Evolutionary conservation across 2,329 filamentous ascomycete genomes (phyloP).

Genomic region (Paecilomyces fulvus): DNA sequence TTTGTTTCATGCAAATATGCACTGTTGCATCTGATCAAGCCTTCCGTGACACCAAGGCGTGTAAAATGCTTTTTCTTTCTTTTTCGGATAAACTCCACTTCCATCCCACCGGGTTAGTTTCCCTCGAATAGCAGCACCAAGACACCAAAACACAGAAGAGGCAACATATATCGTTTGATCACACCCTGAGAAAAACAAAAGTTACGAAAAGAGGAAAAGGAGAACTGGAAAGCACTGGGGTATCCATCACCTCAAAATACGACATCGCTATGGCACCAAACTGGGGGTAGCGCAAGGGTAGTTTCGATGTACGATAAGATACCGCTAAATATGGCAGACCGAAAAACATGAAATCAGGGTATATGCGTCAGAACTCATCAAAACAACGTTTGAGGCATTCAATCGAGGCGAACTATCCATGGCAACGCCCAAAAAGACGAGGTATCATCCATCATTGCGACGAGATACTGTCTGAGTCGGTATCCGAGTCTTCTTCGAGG

Average conservation of each 20-base stretch:
- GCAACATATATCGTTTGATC: background rate
- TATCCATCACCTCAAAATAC: background rate
- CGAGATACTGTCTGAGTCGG: constrained; percentile 23
- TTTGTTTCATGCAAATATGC: background rate
- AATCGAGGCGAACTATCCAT: background rate
- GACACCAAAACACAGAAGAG: background rate
- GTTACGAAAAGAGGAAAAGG: background rate
- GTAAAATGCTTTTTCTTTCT: background rate
- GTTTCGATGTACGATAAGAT: background rate
- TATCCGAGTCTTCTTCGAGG: constrained; percentile 57
- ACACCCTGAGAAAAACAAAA: background rate
- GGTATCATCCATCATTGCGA: constrained; percentile 7
- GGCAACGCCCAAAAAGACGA: background rate
- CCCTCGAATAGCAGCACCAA: background rate
- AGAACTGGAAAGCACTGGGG: background rate
- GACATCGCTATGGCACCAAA: background rate
- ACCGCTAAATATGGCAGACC: background rate
- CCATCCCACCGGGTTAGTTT: background rate
- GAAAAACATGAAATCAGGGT: background rate
- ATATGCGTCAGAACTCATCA: background rate
- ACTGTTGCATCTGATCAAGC: background rate
- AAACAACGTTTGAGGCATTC: background rate
- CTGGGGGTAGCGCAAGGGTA: background rate
- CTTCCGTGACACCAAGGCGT: background rate
- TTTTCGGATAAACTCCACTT: background rate